Percentiles rank a stretch among this genome's conserved stretches.
These are phyloP conservation scores for Periconia sp. DNA, from an alignment of 2,329 filamentous ascomycete genomes.

Conservation along the genomic window DNA sequence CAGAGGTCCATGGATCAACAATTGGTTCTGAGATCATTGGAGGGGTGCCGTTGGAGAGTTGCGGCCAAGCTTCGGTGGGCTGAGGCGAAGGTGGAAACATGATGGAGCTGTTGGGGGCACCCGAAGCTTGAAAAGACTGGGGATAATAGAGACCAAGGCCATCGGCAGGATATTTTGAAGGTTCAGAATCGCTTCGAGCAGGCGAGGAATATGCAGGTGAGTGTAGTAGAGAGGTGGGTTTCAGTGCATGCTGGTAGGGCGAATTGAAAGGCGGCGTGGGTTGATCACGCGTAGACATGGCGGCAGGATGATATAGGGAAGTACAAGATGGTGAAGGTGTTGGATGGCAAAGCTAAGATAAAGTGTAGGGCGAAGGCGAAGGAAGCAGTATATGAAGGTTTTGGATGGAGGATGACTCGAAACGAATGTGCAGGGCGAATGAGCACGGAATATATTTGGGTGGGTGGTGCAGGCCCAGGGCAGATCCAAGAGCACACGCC, in stretches of 20 bases:
- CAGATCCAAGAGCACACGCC: constrained; percentile 29
- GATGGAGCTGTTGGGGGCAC: constrained; percentile 12
- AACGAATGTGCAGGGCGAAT: constrained; percentile 27
- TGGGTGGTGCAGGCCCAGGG: constrained; percentile 22
- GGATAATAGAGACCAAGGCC: constrained; percentile 43
- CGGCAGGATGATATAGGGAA: constrained; percentile 18
- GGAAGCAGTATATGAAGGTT: constrained; percentile 13
- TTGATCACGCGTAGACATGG: constrained; percentile 36
- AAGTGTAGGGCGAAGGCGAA: constrained; percentile 11
- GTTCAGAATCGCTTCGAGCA: constrained; percentile 34
- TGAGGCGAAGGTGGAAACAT: constrained; percentile 44
- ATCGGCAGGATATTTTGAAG: constrained; percentile 32
- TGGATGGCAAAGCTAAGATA: constrained; percentile 9
- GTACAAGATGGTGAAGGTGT: constrained; percentile 3
- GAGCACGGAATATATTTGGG: constrained; percentile 38
- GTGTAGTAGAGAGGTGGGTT: constrained; percentile 30
- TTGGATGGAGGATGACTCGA: constrained; percentile 14
- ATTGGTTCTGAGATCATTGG: constrained; percentile 36
- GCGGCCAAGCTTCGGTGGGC: constrained; percentile 41
- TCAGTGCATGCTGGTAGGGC: constrained; percentile 40
- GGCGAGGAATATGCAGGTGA: constrained; percentile 44
- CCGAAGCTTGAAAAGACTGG: constrained; percentile 20
- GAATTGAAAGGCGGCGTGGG: constrained; percentile 44
- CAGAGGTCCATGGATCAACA: constrained; percentile 38
- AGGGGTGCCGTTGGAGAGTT: constrained; percentile 33